Evolutionary conservation across 257 asterid genomes (phyloP).

Genomic region (Penstemon barbatus): DNA sequence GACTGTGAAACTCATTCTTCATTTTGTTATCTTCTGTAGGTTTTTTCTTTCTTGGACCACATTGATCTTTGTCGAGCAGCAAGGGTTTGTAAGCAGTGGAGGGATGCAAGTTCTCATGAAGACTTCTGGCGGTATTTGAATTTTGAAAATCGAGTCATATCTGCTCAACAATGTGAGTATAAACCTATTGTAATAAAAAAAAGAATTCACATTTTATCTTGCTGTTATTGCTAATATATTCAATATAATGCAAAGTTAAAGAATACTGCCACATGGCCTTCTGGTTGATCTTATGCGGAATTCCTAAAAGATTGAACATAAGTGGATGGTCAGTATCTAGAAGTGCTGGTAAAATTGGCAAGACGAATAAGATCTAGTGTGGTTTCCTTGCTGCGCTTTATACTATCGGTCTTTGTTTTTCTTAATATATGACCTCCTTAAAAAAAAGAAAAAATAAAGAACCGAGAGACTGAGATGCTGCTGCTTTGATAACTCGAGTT

Average conservation of each 20-base stretch:
- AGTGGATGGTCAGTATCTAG: not conserved
- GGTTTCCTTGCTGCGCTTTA: not conserved
- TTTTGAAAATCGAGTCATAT: slow-evolving; percentile 73
- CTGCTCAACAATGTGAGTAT: slow-evolving; percentile 76
- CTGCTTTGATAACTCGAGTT: not conserved
- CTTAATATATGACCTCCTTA: not conserved
- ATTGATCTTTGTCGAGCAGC: slow-evolving; percentile 92
- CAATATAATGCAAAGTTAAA: not conserved
- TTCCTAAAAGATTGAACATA: slow-evolving; percentile 1
- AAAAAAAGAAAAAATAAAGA: not conserved
- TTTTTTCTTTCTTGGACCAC: slow-evolving; percentile 84
- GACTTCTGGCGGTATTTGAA: slow-evolving; percentile 93
- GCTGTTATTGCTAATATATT: not conserved
- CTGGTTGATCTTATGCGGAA: not conserved
- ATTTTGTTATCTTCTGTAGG: slow-evolving; percentile 45
- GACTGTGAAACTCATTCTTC: slow-evolving; percentile 8
- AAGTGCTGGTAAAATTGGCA: not conserved
- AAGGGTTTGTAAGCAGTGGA: slow-evolving; percentile 93
- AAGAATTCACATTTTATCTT: slow-evolving; percentile 2
- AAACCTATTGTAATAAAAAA: not conserved
- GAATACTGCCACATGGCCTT: slow-evolving; percentile 4
- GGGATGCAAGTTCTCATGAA: slow-evolving; percentile 94
- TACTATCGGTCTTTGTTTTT: not conserved
- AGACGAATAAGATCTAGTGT: not conserved
- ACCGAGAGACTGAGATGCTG: not conserved